Conservation (phyloP, 441 rosid species). For the Corymbia citriodora region DNA sequence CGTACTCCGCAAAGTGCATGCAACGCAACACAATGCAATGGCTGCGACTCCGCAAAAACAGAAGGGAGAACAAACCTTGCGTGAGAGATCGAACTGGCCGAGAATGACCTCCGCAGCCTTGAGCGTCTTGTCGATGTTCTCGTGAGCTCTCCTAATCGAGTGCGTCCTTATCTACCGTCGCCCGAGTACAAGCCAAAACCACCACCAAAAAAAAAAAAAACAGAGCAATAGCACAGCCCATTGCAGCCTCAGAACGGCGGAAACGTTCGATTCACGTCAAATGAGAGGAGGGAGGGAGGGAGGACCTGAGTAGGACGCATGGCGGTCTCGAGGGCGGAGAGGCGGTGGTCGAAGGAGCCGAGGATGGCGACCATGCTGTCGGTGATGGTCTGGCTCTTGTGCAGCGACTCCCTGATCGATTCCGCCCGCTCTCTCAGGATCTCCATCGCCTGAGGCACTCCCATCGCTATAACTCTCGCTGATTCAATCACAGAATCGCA, state of each 20-base stretch:
- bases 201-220: background rate
- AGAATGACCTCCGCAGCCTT: slow-evolving; percentile 75
- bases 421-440: slow-evolving; percentile 60
- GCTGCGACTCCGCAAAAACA: background rate
- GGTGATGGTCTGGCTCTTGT: slow-evolving; percentile 83
- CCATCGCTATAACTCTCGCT: slow-evolving; percentile 4
- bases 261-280: background rate
- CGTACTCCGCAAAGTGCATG: background rate
- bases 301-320: slow-evolving; percentile 87
- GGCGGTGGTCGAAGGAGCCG: slow-evolving; percentile 95
- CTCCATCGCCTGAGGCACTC: slow-evolving; percentile 64
- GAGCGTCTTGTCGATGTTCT: slow-evolving; percentile 78
- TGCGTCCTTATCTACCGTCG: slow-evolving; percentile 71
- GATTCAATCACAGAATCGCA: background rate
- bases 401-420: slow-evolving; percentile 60
- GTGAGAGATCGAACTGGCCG: slow-evolving; percentile 69
- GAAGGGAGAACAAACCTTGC: slow-evolving; percentile 45
- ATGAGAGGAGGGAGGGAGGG: background rate
- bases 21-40: background rate
- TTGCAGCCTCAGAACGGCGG: background rate
- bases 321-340: slow-evolving; percentile 96
- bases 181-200: background rate
- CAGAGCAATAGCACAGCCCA: background rate
- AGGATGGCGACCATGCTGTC: slow-evolving; percentile 90
- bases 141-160: slow-evolving; percentile 87